Conservation (phyloP, 345 rosid genomes). For the Cochlearia excelsa region DNA sequence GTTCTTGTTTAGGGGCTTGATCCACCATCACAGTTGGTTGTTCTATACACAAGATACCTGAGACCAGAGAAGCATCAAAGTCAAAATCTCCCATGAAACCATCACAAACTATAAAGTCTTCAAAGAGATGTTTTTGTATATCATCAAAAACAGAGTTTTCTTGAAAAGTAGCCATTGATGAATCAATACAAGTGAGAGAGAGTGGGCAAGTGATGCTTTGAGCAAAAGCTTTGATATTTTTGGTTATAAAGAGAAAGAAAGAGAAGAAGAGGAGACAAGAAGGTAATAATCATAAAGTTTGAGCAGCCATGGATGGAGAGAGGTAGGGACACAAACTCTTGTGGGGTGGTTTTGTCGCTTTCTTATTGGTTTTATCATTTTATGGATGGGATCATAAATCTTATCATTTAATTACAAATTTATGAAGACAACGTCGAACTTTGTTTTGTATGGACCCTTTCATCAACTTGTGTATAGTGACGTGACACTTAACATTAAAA, state of each 20-base stretch:
- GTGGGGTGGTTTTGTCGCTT: slow-evolving; percentile 35
- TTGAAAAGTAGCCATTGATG: slow-evolving; percentile 43
- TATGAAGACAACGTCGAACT: slow-evolving; percentile 33
- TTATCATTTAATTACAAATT: slow-evolving; percentile 23
- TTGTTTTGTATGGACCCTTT: slow-evolving; percentile 26
- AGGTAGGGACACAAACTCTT: slow-evolving; percentile 30
- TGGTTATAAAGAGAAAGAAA: slow-evolving; percentile 22
- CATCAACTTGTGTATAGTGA: slow-evolving; percentile 29
- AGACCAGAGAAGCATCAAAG: slow-evolving; percentile 30
- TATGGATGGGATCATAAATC: slow-evolving; percentile 10
- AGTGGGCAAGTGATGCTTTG: slow-evolving; percentile 21
- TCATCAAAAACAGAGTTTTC: slow-evolving; percentile 46
- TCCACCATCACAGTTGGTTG: slow-evolving; percentile 28
- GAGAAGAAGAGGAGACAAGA: slow-evolving; percentile 23
- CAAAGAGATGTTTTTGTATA: slow-evolving; percentile 51
- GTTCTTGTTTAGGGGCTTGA: slow-evolving; percentile 39
- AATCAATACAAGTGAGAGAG: not conserved
- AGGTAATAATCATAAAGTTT: slow-evolving; percentile 23
- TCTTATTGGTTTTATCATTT: slow-evolving; percentile 28
- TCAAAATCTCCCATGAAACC: slow-evolving; percentile 38
- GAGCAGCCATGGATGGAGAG: slow-evolving; percentile 31
- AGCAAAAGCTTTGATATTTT: slow-evolving; percentile 24
- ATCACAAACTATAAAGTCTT: slow-evolving; percentile 49
- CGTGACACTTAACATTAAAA: slow-evolving; percentile 23
- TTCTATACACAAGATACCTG: slow-evolving; percentile 38